Evolutionary conservation across 805 yeast genomes (phyloP), one percentile per base, ranked within the genome.

Genomic region (Candida sakaeoensis): DNA sequence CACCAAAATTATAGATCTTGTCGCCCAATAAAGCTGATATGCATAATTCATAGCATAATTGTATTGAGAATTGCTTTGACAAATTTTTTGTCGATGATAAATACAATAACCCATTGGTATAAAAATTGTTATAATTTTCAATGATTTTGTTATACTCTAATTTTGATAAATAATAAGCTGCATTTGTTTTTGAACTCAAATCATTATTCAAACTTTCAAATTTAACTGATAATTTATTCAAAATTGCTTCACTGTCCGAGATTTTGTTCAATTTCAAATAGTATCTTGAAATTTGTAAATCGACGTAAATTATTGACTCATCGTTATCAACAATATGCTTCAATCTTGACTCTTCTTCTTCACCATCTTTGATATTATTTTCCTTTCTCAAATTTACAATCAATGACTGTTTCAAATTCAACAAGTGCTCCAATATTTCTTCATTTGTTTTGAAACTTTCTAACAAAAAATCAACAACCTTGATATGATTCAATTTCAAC

Each of bases 1-100:
- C 99, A 37, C 98, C 98, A 62, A 93, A 93, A 66, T 91, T 93
- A 70, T 88, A 93, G 51, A 91, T 86, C 54, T 78, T 81, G 56
- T 89, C 95, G 36, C 97, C 98, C 51, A 91, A 72, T 44, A 93
- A 68, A 0, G 97, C 98, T 23, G 95, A 81, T 33, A 88, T 72
- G 44, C 91, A 75, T 50, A 91, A 75, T 49, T 91, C 95, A 53
- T 80, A 79, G 45, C 72, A 65, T 38, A 68, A 52, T 2, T 87
- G 85, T 40, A 69, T 58, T 39, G 49, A 45, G 32, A 60, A 63
- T 24, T 62, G 66, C 14, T 59, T 57, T 8, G 69, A 49, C 41
- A 79, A 58, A 30, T 60, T 62, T 18, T 62, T 62, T 16, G 74
- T 49, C 36, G 95, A 83, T 4, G 96, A 90, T 47, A 93, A 70